Conservation (phyloP, 2,329 filamentous ascomycete genomes). For the Trichoderma afroharzianum region DNA sequence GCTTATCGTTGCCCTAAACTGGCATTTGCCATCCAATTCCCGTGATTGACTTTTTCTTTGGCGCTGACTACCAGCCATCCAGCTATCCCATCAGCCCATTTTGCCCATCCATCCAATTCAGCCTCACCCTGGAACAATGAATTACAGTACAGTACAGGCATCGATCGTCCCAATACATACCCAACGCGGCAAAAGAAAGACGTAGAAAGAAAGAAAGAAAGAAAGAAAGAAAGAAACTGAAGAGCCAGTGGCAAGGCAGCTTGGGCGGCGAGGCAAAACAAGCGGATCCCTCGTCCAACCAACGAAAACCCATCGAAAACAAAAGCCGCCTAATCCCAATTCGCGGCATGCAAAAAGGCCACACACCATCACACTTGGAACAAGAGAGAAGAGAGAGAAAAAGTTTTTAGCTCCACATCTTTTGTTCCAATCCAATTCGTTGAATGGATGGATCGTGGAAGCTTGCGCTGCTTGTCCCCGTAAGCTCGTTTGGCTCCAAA, state of each 20-base stretch:
- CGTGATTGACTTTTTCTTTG: background rate
- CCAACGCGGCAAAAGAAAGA: background rate
- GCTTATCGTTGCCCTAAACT: background rate
- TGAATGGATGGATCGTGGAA: background rate
- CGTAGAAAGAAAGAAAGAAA: background rate
- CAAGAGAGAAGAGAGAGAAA: background rate
- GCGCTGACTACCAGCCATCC: background rate
- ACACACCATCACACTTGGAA: background rate
- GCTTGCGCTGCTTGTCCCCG: background rate
- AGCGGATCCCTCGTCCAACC: background rate
- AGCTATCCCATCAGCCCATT: background rate
- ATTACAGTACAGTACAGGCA: background rate
- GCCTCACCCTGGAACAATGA: background rate
- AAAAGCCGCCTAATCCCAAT: background rate
- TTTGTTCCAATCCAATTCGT: background rate
- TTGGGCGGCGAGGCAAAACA: conserved; percentile 11
- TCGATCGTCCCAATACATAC: background rate
- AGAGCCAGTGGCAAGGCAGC: background rate
- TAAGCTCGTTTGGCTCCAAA: background rate
- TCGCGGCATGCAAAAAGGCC: background rate
- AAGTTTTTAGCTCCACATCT: conserved; percentile 8
- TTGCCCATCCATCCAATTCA: background rate
- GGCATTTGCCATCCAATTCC: background rate
- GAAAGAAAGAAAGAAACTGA: background rate
- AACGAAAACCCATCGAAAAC: background rate